Evolutionary conservation across 78 protist genomes (phyloP).

Genomic region (Thecamonas trahens): DNA sequence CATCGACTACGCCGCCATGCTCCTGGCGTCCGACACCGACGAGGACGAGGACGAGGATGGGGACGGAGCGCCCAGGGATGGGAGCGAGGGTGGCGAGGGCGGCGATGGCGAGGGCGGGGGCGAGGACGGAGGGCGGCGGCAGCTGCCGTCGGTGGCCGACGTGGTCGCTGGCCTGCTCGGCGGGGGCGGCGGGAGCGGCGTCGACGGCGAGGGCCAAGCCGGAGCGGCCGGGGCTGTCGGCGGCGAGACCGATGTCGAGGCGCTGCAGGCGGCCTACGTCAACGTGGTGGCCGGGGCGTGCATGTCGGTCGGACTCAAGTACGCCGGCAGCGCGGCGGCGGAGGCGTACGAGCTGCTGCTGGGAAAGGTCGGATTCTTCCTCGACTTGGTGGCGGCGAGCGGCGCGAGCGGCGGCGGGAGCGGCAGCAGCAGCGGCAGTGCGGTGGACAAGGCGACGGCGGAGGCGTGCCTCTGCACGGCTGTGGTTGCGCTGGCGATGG

Average conservation of each 20-base stretch:
- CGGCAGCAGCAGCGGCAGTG: no score
- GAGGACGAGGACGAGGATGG: neutral
- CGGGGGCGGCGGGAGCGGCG: no score
- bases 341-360: conserved; percentile 1
- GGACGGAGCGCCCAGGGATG: neutral
- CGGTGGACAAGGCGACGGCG: neutral
- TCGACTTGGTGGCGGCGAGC: neutral
- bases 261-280: conserved; percentile 11
- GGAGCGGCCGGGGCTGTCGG: neutral
- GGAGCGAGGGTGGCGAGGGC: neutral
- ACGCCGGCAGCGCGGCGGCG: conserved; percentile 20
- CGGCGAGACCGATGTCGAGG: conserved; percentile 14
- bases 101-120: neutral
- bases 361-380: neutral
- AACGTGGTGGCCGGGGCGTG: conserved; percentile 68
- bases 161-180: no score
- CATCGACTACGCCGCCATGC: no score
- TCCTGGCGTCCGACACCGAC: neutral
- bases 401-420: no score
- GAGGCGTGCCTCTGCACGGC: neutral
- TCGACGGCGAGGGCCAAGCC: no score
- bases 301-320: conserved; percentile 58
- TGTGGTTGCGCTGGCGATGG: conserved; percentile 37
- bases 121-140: no score
- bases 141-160: no score